phyloP scores from a whole-genome alignment of 2,329 filamentous ascomycete genomes.

The Lomentospora prolificans region DNA sequence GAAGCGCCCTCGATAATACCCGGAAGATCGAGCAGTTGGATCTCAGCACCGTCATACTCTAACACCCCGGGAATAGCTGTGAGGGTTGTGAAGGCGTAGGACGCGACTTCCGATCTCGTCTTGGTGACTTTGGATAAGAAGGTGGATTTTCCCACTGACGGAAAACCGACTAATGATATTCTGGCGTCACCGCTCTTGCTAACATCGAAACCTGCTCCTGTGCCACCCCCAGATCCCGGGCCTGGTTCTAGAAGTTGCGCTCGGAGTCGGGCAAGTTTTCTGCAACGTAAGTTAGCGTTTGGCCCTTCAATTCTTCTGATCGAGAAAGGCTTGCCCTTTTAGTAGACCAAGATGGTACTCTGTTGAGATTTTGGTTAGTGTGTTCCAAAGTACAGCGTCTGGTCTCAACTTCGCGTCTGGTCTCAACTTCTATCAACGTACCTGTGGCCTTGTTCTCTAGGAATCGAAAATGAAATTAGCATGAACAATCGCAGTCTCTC shows the following conservation, averaged over 20 bases:
- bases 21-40: slow-evolving; percentile 92
- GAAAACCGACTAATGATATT: slow-evolving; percentile 96
- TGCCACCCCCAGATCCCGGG: slow-evolving; percentile 66
- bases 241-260: slow-evolving; percentile 89
- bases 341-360: slow-evolving; percentile 97
- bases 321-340: slow-evolving; percentile 62
- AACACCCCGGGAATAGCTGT: slow-evolving; percentile 96
- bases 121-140: slow-evolving; percentile 99
- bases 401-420: too few species aligned
- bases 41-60: slow-evolving; percentile 95
- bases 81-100: slow-evolving; percentile 94
- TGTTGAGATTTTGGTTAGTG: slow-evolving; percentile 25
- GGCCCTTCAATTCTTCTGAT: background rate
- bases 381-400: background rate
- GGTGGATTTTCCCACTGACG: slow-evolving; percentile 96
- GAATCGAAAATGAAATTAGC: slow-evolving; percentile 8
- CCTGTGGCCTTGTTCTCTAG: slow-evolving; percentile 94
- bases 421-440: slow-evolving; percentile 35
- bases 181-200: slow-evolving; percentile 94
- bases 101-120: slow-evolving; percentile 90
- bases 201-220: slow-evolving; percentile 81
- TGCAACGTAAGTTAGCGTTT: slow-evolving; percentile 24
- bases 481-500: background rate
- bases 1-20: slow-evolving; percentile 97
- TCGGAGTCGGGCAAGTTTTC: slow-evolving; percentile 89